These are phyloP conservation scores for Camelina hispida DNA, from an alignment of 345 rosid species.

Conservation along the genomic window DNA sequence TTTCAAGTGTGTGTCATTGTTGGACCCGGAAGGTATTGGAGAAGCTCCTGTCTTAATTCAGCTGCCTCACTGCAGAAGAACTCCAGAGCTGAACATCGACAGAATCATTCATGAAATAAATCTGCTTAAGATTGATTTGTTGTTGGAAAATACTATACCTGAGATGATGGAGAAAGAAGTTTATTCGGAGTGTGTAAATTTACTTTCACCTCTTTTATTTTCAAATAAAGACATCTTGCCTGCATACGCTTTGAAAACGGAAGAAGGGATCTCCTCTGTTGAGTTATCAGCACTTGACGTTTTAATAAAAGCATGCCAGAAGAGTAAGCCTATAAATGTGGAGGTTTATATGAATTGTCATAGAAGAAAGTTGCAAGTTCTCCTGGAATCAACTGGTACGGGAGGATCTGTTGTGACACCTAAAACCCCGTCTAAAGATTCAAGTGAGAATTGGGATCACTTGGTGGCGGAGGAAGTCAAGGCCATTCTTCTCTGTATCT, in stretches of 20 bases:
- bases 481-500: conserved; percentile 64
- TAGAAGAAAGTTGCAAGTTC: conserved; percentile 76
- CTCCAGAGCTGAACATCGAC: conserved; percentile 64
- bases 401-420: conserved; percentile 47
- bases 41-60: conserved; percentile 51
- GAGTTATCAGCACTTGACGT: conserved; percentile 80
- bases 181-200: conserved; percentile 64
- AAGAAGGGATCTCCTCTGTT: conserved; percentile 52
- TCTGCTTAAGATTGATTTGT: conserved; percentile 71
- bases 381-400: conserved; percentile 62
- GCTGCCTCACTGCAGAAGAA: conserved; percentile 68
- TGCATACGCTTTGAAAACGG: conserved; percentile 47
- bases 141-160: conserved; percentile 71
- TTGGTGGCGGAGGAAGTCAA: conserved; percentile 84
- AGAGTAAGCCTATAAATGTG: conserved; percentile 58
- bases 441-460: conserved; percentile 56
- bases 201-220: conserved; percentile 82
- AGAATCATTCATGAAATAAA: conserved; percentile 75
- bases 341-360: conserved; percentile 79
- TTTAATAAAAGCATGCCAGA: conserved; percentile 74
- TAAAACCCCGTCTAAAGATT: conserved; percentile 51
- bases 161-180: conserved; percentile 79
- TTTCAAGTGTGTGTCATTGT: conserved; percentile 65
- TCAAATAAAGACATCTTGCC: conserved; percentile 54
- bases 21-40: conserved; percentile 51